phyloP scores from a whole-genome alignment of 2,329 filamentous ascomycete genomes.

The Cryphonectria carpinicola region DNA sequence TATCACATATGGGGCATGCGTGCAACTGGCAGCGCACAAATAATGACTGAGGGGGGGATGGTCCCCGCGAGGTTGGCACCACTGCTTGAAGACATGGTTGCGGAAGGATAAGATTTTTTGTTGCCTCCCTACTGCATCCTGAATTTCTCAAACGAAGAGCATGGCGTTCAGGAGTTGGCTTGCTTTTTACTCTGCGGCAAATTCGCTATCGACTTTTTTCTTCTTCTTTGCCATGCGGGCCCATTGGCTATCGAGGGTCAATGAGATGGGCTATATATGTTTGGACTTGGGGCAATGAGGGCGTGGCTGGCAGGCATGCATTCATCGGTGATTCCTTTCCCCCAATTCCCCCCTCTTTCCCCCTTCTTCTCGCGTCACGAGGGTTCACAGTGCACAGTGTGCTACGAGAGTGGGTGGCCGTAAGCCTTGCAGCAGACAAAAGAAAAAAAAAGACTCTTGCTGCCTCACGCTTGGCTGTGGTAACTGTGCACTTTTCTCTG shows the following conservation, averaged over 20 bases:
- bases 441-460: background rate
- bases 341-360: background rate
- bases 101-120: background rate
- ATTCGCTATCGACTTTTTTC: background rate
- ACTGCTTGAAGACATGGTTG: background rate
- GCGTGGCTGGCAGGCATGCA: conserved; percentile 3
- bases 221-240: conserved; percentile 4
- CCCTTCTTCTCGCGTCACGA: background rate
- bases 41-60: conserved; percentile 18
- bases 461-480: background rate
- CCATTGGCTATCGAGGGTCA: background rate
- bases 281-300: background rate
- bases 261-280: conserved; percentile 6
- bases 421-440: background rate
- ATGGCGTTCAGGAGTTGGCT: conserved; percentile 22
- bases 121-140: conserved; percentile 21
- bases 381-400: background rate
- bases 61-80: conserved; percentile 4
- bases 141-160: conserved; percentile 25
- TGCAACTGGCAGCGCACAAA: conserved; percentile 4
- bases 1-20: background rate
- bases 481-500: background rate
- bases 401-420: background rate
- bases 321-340: background rate
- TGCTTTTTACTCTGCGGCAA: background rate